These are phyloP conservation scores for Penicillium desertorum DNA, from an alignment of 495 filamentous ascomycete genomes.

Conservation along the genomic window DNA sequence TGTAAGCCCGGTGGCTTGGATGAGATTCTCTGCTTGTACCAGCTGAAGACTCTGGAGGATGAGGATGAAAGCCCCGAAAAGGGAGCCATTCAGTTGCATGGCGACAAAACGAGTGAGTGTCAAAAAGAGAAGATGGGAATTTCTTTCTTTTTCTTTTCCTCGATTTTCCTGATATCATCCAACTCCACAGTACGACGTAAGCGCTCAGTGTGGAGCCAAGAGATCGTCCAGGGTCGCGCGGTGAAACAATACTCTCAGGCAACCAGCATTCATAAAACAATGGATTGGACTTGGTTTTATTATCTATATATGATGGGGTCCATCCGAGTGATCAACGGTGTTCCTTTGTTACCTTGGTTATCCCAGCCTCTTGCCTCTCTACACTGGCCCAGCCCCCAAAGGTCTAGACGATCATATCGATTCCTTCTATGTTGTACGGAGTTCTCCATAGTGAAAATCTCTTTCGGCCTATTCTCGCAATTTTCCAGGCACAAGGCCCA, in stretches of 20 bases:
- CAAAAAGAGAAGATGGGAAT: not conserved
- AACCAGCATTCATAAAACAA: not conserved
- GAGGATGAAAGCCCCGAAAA: constrained; percentile 4
- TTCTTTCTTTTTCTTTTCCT: not conserved
- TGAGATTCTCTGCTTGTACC: constrained; percentile 51
- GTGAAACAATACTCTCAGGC: constrained; percentile 7
- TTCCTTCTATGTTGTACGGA: not conserved
- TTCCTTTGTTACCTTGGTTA: not conserved
- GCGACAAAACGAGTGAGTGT: constrained; percentile 11
- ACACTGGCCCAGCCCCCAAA: not conserved
- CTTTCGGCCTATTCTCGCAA: not conserved
- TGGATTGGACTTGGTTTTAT: not conserved
- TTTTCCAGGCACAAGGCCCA: not conserved
- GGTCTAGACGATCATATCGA: not conserved
- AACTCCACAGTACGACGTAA: constrained; percentile 18
- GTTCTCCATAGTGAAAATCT: not conserved
- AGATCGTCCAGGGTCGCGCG: constrained; percentile 3
- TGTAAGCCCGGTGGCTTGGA: constrained; percentile 65
- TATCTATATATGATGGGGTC: not conserved
- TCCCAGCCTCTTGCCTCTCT: not conserved
- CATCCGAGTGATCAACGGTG: not conserved
- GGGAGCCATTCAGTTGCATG: constrained; percentile 11
- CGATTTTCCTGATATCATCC: constrained; percentile 11
- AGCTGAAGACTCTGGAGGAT: constrained; percentile 25
- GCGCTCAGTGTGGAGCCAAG: constrained; percentile 10